These are phyloP conservation scores for Arthrobotrys sinensis DNA, from an alignment of 2,329 filamentous ascomycete genomes.

Conservation along the genomic window DNA sequence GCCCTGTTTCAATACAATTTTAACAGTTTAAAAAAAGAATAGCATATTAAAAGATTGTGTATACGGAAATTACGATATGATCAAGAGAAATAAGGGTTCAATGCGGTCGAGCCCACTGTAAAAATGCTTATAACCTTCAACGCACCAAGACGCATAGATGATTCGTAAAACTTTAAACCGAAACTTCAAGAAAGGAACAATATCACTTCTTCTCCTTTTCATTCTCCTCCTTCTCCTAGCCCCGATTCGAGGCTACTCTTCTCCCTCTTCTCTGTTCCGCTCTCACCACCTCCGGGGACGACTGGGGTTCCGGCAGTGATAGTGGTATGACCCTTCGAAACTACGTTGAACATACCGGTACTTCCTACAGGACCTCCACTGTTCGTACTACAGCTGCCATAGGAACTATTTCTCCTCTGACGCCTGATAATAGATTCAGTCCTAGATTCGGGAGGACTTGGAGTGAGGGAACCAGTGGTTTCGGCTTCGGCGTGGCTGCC, in stretches of 20 bases:
- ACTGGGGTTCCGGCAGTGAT: neutral
- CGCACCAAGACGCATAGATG: neutral
- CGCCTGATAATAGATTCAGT: neutral
- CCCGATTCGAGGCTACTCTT: too few relatives aligned
- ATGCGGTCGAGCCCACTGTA: conserved; percentile 1
- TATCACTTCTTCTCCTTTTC: neutral
- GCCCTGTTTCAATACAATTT: too few relatives aligned
- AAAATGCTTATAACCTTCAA: conserved; percentile 6
- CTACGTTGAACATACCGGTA: conserved; percentile 8
- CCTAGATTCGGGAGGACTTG: neutral
- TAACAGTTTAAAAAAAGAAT: neutral
- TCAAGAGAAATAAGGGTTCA: conserved; percentile 1
- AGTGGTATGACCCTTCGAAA: conserved; percentile 4
- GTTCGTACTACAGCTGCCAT: neutral
- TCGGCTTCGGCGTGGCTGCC: neutral
- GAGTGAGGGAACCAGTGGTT: neutral
- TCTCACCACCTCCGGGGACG: neutral
- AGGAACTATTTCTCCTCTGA: neutral
- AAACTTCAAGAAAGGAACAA: conserved; percentile 3
- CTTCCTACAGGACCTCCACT: neutral
- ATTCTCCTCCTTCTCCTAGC: neutral
- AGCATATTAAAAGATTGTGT: neutral
- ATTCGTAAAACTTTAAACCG: neutral
- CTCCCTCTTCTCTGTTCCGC: neutral
- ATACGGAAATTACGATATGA: neutral